phyloP scores from a whole-genome alignment of 306 rosid genomes.

The Abrus precatorius region DNA sequence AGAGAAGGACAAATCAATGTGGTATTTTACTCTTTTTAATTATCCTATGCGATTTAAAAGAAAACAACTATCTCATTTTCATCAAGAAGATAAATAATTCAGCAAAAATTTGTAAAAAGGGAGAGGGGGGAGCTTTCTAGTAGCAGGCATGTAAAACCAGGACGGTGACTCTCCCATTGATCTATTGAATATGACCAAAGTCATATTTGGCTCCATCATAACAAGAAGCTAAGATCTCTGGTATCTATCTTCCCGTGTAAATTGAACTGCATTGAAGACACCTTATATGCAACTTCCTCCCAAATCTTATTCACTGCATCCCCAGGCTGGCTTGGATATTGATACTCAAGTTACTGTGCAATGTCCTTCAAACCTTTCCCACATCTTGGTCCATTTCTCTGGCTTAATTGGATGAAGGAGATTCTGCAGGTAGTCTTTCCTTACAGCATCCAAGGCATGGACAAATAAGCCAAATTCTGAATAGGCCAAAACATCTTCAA shows the following conservation, averaged over 20 bases:
- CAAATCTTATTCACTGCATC: slow-evolving; percentile 93
- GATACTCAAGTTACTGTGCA: slow-evolving; percentile 76
- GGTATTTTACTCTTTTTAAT: background rate
- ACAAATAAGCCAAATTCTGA: slow-evolving; percentile 78
- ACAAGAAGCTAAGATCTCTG: slow-evolving; percentile 59
- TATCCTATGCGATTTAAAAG: background rate
- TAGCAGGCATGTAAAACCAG: background rate
- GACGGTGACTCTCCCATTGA: slow-evolving; percentile 30
- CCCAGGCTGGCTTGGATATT: slow-evolving; percentile 72
- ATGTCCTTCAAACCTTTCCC: slow-evolving; percentile 81
- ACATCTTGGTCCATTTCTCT: slow-evolving; percentile 80
- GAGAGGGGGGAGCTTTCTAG: background rate
- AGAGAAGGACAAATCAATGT: background rate
- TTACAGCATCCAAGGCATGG: slow-evolving; percentile 66
- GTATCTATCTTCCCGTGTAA: slow-evolving; percentile 73
- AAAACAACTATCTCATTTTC: background rate
- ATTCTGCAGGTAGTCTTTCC: slow-evolving; percentile 71
- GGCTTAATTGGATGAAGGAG: slow-evolving; percentile 70
- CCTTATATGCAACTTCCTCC: slow-evolving; percentile 75
- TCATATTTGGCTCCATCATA: slow-evolving; percentile 15
- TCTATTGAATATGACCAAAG: slow-evolving; percentile 35
- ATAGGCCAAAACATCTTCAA: slow-evolving; percentile 87
- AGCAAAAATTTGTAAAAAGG: background rate
- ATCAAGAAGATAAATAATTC: slow-evolving; percentile 15
- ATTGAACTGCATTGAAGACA: slow-evolving; percentile 51